Percentiles rank a stretch among this genome's conserved stretches.
These are phyloP conservation scores for Diaporthe destruens DNA, from an alignment of 2,329 filamentous ascomycete genomes.

Conservation along the genomic window DNA sequence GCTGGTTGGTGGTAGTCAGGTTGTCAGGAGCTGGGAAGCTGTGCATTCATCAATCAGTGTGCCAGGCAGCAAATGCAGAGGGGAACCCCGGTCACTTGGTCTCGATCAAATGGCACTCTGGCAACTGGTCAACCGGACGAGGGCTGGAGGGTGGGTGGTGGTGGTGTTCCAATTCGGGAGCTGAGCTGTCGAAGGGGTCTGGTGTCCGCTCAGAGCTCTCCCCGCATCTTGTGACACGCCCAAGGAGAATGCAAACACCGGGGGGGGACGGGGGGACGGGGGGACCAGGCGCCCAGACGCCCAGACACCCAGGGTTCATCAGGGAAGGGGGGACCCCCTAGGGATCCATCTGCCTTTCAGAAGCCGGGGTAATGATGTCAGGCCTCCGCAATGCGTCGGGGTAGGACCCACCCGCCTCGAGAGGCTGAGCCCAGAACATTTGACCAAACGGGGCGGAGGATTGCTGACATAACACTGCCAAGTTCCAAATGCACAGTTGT, in stretches of 20 bases:
- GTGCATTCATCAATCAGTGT: constrained; percentile 15
- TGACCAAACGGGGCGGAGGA: not conserved
- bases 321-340: constrained; percentile 1
- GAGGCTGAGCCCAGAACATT: not conserved
- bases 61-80: constrained; percentile 20
- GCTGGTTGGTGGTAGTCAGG: constrained; percentile 40
- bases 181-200: constrained; percentile 26
- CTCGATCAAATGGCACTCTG: too few species aligned
- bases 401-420: not conserved
- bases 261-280: not conserved
- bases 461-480: constrained; percentile 40
- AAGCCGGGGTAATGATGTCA: constrained; percentile 43
- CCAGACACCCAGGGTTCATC: not conserved
- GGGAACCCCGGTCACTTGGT: constrained; percentile 17
- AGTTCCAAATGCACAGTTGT: too few species aligned
- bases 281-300: not conserved
- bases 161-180: constrained; percentile 31
- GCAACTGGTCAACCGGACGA: not conserved
- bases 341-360: constrained; percentile 7
- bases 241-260: not conserved
- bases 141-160: constrained; percentile 3
- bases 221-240: constrained; percentile 39
- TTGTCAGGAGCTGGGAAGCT: constrained; percentile 38
- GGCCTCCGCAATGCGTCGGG: not conserved
- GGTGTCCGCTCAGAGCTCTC: constrained; percentile 29